Evolutionary conservation across 1,139 yeast genomes (phyloP), one percentile per base, ranked within the genome.

Genomic region (Kluyveromyces sp.): DNA sequence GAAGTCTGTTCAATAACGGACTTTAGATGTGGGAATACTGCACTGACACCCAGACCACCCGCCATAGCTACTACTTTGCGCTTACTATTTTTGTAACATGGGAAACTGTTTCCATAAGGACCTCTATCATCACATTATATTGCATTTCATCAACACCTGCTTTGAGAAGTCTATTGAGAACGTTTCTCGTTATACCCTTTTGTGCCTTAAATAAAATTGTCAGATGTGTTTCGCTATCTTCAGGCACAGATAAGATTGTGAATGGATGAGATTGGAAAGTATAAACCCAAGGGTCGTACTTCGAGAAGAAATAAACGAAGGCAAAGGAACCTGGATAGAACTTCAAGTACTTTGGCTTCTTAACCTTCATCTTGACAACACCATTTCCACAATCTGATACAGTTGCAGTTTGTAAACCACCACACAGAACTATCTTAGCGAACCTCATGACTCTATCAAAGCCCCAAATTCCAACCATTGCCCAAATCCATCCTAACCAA

Each of bases 201-300:
- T 73, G 74, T 8, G 72, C 74, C 55, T 74, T 75, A 48, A 75
- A 66, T 50, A 69, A 73, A 30, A 74, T 62, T 0, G 67, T 60
- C 4, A 75, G 53, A 57, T 70, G 56, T 58, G 70, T 62, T 48
- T 68, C 56, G 48, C 67, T 59, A 4, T 42, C 65, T 25, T 53
- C 49, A 4, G 61, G 56, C 8, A 55, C 50, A 27, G 53, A 46
- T 10, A 78, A 68, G 7, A 78, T 71, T 0, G 87, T 78, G 55
- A 82, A 82, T 1, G 89, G 89, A 59, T 83, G 89, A 0, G 83
- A 75, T 58, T 83, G 88, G 73, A 77, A 83, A 25, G 54, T 49
- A 38, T 55, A 57, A 39, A 56, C 81, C 82, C 55, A 78, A 70
- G 61, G 50, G 42, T 51, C 73, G 6, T 52, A 59, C 38, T 78